phyloP scores from a whole-genome alignment of 2,329 filamentous ascomycete species.

The Neopestalotiopsis rosae region DNA sequence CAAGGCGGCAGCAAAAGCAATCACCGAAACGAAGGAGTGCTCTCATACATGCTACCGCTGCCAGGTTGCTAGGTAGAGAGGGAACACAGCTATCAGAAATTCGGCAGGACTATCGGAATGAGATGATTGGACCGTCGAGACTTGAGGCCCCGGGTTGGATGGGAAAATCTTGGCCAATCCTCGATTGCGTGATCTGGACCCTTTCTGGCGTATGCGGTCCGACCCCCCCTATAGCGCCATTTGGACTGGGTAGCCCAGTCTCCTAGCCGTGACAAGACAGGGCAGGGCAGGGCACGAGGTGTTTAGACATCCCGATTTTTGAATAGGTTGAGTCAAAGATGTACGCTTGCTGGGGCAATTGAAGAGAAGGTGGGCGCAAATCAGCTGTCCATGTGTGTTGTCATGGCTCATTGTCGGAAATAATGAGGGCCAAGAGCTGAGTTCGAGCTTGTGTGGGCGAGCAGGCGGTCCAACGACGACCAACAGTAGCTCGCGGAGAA shows the following conservation, averaged over 20 bases:
- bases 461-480: background rate
- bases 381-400: background rate
- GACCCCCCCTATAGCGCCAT: constrained; percentile 6
- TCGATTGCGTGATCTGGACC: constrained; percentile 19
- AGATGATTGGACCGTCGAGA: background rate
- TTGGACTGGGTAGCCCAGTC: background rate
- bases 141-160: background rate
- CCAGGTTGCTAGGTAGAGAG: no score
- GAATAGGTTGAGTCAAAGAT: background rate
- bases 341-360: background rate
- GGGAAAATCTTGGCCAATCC: background rate
- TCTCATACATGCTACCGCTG: background rate
- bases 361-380: background rate
- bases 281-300: background rate
- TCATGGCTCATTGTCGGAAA: background rate
- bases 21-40: background rate
- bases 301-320: background rate
- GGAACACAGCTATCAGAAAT: background rate
- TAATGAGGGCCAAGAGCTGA: background rate
- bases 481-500: background rate
- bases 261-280: background rate
- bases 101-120: background rate
- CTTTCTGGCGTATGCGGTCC: constrained; percentile 17
- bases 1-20: background rate
- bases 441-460: background rate